These are phyloP conservation scores for Candida fluviatilis DNA, from an alignment of 805 yeast genomes.

Conservation along the genomic window DNA sequence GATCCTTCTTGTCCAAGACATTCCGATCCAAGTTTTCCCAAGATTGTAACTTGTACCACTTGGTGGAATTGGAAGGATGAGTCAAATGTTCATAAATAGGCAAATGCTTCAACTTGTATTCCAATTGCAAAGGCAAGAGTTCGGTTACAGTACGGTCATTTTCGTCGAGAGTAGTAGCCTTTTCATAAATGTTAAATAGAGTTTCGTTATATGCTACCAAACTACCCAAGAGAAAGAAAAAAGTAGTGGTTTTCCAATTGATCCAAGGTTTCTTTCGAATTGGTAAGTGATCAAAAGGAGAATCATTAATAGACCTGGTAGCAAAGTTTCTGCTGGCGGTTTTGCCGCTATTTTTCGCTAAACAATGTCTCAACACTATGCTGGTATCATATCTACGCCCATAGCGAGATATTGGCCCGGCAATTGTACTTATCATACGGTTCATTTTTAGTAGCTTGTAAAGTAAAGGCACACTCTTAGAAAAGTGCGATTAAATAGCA, in stretches of 20 bases:
- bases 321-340: slow-evolving; percentile 12
- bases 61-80: slow-evolving; percentile 41
- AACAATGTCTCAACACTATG: not conserved
- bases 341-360: not conserved
- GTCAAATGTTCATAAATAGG: slow-evolving; percentile 49
- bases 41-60: slow-evolving; percentile 40
- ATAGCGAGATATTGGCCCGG: not conserved
- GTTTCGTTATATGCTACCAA: slow-evolving; percentile 24
- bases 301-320: slow-evolving; percentile 25
- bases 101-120: slow-evolving; percentile 43
- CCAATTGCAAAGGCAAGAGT: slow-evolving; percentile 37
- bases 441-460: too few relatives aligned
- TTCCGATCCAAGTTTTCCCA: slow-evolving; percentile 43
- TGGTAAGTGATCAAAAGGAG: slow-evolving; percentile 29
- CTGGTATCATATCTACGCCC: not conserved
- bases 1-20: slow-evolving; percentile 23
- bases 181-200: slow-evolving; percentile 21
- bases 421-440: too few relatives aligned
- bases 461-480: too few relatives aligned
- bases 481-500: too few relatives aligned
- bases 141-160: slow-evolving; percentile 11
- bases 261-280: slow-evolving; percentile 19
- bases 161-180: slow-evolving; percentile 17
- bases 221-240: slow-evolving; percentile 19
- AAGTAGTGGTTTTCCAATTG: slow-evolving; percentile 24